These are phyloP conservation scores for Calonectria naviculata DNA, from an alignment of 2,329 filamentous ascomycete species.

Conservation along the genomic window DNA sequence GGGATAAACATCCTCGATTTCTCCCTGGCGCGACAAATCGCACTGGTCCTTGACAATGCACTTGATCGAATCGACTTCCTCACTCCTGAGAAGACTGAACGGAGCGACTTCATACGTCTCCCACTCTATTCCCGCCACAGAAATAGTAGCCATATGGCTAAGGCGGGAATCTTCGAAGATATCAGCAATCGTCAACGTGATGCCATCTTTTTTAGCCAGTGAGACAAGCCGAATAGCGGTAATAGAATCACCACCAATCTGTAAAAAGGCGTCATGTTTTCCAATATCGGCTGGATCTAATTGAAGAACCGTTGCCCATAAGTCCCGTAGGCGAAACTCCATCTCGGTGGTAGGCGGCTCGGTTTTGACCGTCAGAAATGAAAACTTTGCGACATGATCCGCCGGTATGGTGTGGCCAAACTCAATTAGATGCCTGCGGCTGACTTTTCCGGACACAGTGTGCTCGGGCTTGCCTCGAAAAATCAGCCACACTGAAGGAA, in stretches of 20 bases:
- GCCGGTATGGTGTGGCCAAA: neutral
- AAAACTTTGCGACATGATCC: neutral
- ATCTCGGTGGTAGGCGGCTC: neutral
- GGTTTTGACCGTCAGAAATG: neutral
- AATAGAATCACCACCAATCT: conserved; percentile 40
- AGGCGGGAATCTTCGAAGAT: conserved; percentile 20
- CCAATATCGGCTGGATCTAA: conserved; percentile 40
- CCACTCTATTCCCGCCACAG: neutral
- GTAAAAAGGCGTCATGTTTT: conserved; percentile 37
- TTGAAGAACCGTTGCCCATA: conserved; percentile 22
- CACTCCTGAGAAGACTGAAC: neutral
- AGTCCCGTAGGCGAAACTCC: neutral
- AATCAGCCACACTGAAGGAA: conserved; percentile 16
- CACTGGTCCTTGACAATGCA: neutral
- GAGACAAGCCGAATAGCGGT: conserved; percentile 33
- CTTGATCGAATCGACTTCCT: neutral
- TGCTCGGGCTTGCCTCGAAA: conserved; percentile 22
- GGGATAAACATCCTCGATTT: conserved; percentile 48
- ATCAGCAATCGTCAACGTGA: conserved; percentile 8
- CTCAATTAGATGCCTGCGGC: conserved; percentile 20
- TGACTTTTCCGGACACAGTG: conserved; percentile 30
- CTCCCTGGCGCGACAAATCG: neutral
- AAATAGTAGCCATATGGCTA: neutral
- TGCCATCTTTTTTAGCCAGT: neutral
- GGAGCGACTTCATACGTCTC: neutral